Evolutionary conservation across 306 rosid species (phyloP).

Genomic region (Fagus crenata): DNA sequence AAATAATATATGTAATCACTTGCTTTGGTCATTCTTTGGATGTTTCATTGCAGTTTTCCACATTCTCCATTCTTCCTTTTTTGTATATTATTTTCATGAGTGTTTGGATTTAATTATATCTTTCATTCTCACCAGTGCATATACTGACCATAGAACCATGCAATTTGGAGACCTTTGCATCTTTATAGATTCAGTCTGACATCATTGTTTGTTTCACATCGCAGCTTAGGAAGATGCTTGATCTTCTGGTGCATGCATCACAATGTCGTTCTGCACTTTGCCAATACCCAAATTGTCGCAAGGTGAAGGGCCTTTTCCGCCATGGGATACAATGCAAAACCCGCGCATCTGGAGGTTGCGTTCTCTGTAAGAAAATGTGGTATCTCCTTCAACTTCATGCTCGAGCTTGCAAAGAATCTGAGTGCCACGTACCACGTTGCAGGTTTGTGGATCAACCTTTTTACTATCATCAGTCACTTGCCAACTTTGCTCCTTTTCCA

Average conservation of each 20-base stretch:
- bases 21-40: conserved; percentile 4
- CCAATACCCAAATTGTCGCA: conserved; percentile 94
- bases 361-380: conserved; percentile 98
- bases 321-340: conserved; percentile 91
- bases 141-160: background rate
- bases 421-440: conserved; percentile 98
- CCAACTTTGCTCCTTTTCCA: too few species aligned
- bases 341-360: conserved; percentile 95
- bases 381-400: conserved; percentile 97
- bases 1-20: background rate
- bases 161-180: background rate
- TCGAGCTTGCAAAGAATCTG: conserved; percentile 95
- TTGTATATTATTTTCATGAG: background rate
- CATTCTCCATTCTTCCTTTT: background rate
- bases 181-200: conserved; percentile 22
- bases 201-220: conserved; percentile 30
- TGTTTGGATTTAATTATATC: background rate
- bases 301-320: conserved; percentile 96
- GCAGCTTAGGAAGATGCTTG: conserved; percentile 96
- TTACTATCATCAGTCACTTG: background rate
- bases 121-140: too few species aligned
- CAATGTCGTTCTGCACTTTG: conserved; percentile 90
- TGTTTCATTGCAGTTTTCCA: too few species aligned
- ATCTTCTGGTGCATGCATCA: conserved; percentile 95
- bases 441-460: conserved; percentile 50